Conservation (phyloP, 352 stramenopile species). For the Phytophthora quininea region DNA sequence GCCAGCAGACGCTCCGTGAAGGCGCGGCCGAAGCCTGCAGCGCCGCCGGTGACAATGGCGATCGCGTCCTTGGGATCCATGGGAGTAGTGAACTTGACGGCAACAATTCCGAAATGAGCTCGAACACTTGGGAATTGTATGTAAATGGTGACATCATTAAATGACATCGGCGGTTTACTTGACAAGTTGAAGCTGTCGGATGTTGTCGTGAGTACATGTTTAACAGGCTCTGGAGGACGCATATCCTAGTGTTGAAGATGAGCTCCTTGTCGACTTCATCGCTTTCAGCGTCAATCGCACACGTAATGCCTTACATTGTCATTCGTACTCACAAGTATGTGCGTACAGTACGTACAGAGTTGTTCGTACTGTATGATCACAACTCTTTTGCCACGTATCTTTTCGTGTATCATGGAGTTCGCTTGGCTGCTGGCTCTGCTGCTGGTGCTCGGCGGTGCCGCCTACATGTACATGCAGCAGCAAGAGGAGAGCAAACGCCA, state of each 20-base stretch:
- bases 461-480: constrained; percentile 69
- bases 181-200: too few species aligned
- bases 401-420: constrained; percentile 35
- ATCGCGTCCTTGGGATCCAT: constrained; percentile 73
- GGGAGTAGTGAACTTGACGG: too few species aligned
- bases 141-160: too few species aligned
- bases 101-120: too few species aligned
- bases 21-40: constrained; percentile 64
- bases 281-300: too few species aligned
- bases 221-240: too few species aligned
- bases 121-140: too few species aligned
- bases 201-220: too few species aligned
- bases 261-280: too few species aligned
- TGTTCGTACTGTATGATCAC: not conserved
- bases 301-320: too few species aligned
- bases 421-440: constrained; percentile 65
- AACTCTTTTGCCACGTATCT: constrained; percentile 28
- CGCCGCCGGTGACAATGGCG: constrained; percentile 76
- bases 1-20: constrained; percentile 68
- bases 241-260: too few species aligned
- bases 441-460: constrained; percentile 53
- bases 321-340: not conserved
- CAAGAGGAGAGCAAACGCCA: constrained; percentile 52
- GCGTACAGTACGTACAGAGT: not conserved
- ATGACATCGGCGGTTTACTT: too few species aligned